Conservation (phyloP, 2,329 filamentous ascomycete species). For the Fusarium sp. region DNA sequence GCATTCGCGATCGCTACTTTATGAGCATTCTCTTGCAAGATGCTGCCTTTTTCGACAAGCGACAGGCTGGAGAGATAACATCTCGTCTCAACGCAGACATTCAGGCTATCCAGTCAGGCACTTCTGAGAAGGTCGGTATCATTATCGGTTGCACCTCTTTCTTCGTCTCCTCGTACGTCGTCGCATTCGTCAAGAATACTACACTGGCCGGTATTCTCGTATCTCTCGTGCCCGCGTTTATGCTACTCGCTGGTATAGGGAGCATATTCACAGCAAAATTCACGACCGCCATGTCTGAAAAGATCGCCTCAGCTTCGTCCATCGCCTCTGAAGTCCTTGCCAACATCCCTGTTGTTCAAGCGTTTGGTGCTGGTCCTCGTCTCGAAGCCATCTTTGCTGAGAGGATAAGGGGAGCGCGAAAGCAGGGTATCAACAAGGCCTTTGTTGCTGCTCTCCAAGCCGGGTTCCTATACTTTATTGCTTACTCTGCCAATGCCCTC, state of each 20-base stretch:
- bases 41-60: slow-evolving; percentile 70
- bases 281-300: slow-evolving; percentile 60
- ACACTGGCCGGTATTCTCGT: slow-evolving; percentile 72
- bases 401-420: slow-evolving; percentile 61
- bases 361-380: slow-evolving; percentile 68
- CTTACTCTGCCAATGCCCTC: slow-evolving; percentile 73
- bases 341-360: slow-evolving; percentile 70
- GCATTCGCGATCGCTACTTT: slow-evolving; percentile 71
- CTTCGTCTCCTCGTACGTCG: slow-evolving; percentile 73
- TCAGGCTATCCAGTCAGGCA: slow-evolving; percentile 73
- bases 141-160: slow-evolving; percentile 71
- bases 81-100: slow-evolving; percentile 74
- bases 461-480: slow-evolving; percentile 73
- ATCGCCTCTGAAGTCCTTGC: slow-evolving; percentile 71
- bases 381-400: slow-evolving; percentile 69
- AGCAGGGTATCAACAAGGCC: slow-evolving; percentile 68
- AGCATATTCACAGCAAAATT: slow-evolving; percentile 66
- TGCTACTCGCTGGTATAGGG: slow-evolving; percentile 67
- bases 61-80: slow-evolving; percentile 71
- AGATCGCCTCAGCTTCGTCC: slow-evolving; percentile 67
- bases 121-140: slow-evolving; percentile 76
- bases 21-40: slow-evolving; percentile 69
- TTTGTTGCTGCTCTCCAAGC: slow-evolving; percentile 66
- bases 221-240: slow-evolving; percentile 70
- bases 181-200: slow-evolving; percentile 73